Conservation (phyloP, 495 filamentous ascomycete genomes). For the Staphylotrichum tortipilum region DNA sequence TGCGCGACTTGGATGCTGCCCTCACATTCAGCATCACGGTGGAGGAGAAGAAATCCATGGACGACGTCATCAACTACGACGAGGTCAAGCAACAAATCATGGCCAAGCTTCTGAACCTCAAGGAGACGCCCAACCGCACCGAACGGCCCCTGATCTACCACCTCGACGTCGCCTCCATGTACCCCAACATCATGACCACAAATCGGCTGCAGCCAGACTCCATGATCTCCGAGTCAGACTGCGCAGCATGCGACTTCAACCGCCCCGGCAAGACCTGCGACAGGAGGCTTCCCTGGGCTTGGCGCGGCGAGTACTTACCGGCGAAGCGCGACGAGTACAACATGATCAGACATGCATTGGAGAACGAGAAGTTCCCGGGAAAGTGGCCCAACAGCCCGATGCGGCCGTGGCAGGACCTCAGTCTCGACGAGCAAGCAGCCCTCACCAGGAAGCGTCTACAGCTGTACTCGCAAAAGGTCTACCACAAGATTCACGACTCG, state of each 20-base stretch:
- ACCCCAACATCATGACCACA: conserved; percentile 99
- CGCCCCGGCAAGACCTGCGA: conserved; percentile 96
- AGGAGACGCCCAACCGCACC: conserved; percentile 66
- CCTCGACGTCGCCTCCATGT: conserved; percentile 98
- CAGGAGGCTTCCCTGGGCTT: conserved; percentile 89
- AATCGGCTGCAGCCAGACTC: conserved; percentile 97
- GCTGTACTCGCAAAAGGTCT: conserved; percentile 96
- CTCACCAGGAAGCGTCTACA: conserved; percentile 80
- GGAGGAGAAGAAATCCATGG: conserved; percentile 88
- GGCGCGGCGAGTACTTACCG: conserved; percentile 95
- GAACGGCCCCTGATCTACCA: conserved; percentile 95
- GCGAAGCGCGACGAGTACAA: conserved; percentile 97
- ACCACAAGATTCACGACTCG: conserved; percentile 96
- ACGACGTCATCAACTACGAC: conserved; percentile 87
- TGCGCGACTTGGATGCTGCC: conserved; percentile 80
- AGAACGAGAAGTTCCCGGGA: conserved; percentile 84
- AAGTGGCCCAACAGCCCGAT: conserved; percentile 58
- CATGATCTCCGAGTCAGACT: conserved; percentile 93
- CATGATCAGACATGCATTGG: conserved; percentile 91
- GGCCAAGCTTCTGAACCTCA: conserved; percentile 62
- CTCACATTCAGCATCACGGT: conserved; percentile 85
- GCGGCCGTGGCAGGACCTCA: conserved; percentile 72
- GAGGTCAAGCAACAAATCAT: conserved; percentile 82
- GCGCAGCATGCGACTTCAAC: conserved; percentile 97
- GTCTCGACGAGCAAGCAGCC: conserved; percentile 70